Conservation (phyloP, 306 rosid species). For the Acmispon strigosus region DNA sequence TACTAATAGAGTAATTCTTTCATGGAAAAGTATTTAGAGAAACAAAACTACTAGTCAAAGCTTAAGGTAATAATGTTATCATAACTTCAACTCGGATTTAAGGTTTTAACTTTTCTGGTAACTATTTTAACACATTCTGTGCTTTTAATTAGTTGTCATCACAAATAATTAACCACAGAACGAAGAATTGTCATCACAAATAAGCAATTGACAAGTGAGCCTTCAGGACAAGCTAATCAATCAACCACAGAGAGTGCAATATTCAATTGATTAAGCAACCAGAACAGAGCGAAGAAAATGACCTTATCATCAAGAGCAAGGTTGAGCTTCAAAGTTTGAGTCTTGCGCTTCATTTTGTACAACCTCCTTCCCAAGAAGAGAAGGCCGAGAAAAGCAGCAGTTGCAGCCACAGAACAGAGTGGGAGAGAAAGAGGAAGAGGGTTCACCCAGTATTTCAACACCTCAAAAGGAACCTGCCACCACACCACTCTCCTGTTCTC, state of each 20-base stretch:
- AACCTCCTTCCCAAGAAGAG: slow-evolving; percentile 63
- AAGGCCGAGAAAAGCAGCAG: slow-evolving; percentile 73
- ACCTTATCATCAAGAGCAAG: slow-evolving; percentile 92
- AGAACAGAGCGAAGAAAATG: background rate
- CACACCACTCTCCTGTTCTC: slow-evolving; percentile 40
- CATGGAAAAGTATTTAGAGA: no score
- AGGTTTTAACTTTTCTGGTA: no score
- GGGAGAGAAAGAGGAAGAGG: slow-evolving; percentile 43
- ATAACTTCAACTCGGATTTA: no score
- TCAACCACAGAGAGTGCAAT: background rate
- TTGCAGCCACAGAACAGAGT: slow-evolving; percentile 64
- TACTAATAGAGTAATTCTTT: no score
- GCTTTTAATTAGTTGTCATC: no score
- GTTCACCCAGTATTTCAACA: slow-evolving; percentile 61
- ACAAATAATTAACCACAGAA: no score
- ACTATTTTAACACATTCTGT: no score
- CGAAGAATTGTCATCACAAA: no score
- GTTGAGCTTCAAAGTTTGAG: slow-evolving; percentile 68
- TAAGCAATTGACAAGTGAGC: no score
- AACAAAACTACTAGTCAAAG: no score
- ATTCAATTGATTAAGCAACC: background rate
- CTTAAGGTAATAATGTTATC: no score
- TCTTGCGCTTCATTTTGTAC: slow-evolving; percentile 72
- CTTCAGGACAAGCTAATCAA: background rate
- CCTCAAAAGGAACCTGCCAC: slow-evolving; percentile 93